phyloP scores from a whole-genome alignment of 805 yeast genomes.

The Wickerhamiella azymoides region DNA sequence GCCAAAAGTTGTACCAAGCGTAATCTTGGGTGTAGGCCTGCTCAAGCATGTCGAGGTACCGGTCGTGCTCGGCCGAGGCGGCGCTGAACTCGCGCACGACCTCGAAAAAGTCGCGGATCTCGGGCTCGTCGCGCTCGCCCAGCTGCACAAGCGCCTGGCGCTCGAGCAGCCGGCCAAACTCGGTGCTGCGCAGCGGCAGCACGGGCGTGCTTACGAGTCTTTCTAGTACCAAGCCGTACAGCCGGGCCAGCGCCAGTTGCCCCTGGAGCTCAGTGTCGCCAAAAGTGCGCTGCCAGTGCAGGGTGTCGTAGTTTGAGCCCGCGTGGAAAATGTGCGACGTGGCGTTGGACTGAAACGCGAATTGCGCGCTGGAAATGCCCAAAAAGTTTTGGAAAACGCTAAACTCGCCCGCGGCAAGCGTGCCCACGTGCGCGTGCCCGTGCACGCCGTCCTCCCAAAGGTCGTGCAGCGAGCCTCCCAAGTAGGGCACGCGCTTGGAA shows the following conservation, averaged over 20 bases:
- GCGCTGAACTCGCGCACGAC: constrained; percentile 18
- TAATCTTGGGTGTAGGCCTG: constrained; percentile 44
- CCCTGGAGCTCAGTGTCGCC: constrained; percentile 44
- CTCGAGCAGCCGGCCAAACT: constrained; percentile 30
- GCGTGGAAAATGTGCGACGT: constrained; percentile 37
- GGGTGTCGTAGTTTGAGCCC: constrained; percentile 50
- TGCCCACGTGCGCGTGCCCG: constrained; percentile 26
- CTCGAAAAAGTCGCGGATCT: constrained; percentile 12
- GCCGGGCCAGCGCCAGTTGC: constrained; percentile 42
- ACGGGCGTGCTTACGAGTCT: constrained; percentile 37
- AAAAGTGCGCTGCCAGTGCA: constrained; percentile 36
- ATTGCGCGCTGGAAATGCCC: constrained; percentile 34
- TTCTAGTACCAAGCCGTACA: constrained; percentile 40
- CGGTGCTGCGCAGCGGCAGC: constrained; percentile 30
- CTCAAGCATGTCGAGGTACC: constrained; percentile 35
- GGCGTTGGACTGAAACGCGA: constrained; percentile 35
- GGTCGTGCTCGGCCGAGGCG: constrained; percentile 34
- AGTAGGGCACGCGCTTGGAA: constrained; percentile 29
- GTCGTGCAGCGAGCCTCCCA: constrained; percentile 1
- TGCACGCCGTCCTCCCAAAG: constrained; percentile 6
- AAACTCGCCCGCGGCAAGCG: constrained; percentile 59
- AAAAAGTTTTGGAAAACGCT: constrained; percentile 30
- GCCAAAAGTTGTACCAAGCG: constrained; percentile 52
- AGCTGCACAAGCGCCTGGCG: constrained; percentile 28
- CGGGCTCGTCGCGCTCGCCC: constrained; percentile 16